These are phyloP conservation scores for Penicillium salamii DNA, from an alignment of 495 filamentous ascomycete genomes.

Conservation along the genomic window DNA sequence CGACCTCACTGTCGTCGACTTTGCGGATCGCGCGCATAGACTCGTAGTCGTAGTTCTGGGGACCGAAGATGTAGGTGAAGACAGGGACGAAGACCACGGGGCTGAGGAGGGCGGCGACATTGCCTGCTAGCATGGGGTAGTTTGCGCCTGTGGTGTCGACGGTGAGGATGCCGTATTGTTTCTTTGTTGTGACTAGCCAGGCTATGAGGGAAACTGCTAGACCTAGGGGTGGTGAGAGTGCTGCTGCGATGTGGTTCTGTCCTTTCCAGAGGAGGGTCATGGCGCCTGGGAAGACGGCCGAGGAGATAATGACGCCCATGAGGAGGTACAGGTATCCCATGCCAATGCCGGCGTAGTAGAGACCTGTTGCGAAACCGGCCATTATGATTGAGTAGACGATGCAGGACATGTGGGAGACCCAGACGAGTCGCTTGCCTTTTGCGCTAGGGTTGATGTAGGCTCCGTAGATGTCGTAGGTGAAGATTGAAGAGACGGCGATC, in stretches of 20 bases:
- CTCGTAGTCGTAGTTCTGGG: constrained; percentile 86
- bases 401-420: constrained; percentile 77
- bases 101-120: constrained; percentile 75
- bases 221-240: constrained; percentile 72
- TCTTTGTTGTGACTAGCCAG: constrained; percentile 89
- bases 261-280: constrained; percentile 79
- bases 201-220: constrained; percentile 74
- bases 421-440: constrained; percentile 77
- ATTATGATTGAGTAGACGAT: constrained; percentile 77
- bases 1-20: constrained; percentile 79
- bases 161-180: constrained; percentile 66
- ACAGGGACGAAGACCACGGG: constrained; percentile 77
- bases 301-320: constrained; percentile 89
- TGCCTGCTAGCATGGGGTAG: constrained; percentile 88
- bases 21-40: constrained; percentile 81
- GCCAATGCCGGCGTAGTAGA: constrained; percentile 67
- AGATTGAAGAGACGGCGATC: constrained; percentile 90
- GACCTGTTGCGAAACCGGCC: constrained; percentile 78
- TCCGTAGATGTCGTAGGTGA: constrained; percentile 90
- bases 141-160: constrained; percentile 78
- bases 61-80: constrained; percentile 69
- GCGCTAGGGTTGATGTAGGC: constrained; percentile 54
- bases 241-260: constrained; percentile 77
- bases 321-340: constrained; percentile 82
- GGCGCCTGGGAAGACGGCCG: constrained; percentile 79